A percentile compares a stretch with the other conserved stretches of the same genome.
Evolutionary conservation across 768 basidiomycete genomes (phyloP).

Genomic region (Lactifluus volemus): DNA sequence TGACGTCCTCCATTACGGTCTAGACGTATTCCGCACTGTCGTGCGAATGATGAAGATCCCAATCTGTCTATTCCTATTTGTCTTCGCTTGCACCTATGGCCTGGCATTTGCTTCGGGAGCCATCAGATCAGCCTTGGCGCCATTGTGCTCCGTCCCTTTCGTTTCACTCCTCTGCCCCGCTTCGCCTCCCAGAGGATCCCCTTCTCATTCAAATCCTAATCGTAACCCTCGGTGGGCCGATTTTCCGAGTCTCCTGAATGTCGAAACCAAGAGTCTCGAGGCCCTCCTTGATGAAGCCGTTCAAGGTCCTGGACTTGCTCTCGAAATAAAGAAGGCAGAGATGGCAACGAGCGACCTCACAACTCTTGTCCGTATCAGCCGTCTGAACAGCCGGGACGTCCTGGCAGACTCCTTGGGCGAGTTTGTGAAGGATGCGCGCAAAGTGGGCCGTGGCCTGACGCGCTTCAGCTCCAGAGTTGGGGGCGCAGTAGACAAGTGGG

Average conservation of each 20-base stretch:
- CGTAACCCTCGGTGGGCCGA: constrained; percentile 40
- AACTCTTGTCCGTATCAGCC: constrained; percentile 52
- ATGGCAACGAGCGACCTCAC: constrained; percentile 67
- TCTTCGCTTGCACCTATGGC: constrained; percentile 43
- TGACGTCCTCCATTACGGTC: constrained; percentile 28
- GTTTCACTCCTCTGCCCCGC: constrained; percentile 39
- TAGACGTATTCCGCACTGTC: constrained; percentile 41
- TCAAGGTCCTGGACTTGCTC: constrained; percentile 49
- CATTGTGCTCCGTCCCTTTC: constrained; percentile 55
- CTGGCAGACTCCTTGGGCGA: constrained; percentile 42
- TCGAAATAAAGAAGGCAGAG: constrained; percentile 68
- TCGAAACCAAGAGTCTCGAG: constrained; percentile 55
- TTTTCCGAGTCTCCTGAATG: constrained; percentile 50
- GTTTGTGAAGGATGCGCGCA: constrained; percentile 56
- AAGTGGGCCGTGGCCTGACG: constrained; percentile 49
- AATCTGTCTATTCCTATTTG: constrained; percentile 42
- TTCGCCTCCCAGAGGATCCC: constrained; percentile 12
- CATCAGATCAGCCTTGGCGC: constrained; percentile 41
- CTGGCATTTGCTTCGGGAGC: constrained; percentile 33
- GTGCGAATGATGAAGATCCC: constrained; percentile 47
- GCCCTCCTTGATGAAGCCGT: constrained; percentile 51
- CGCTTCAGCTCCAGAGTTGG: constrained; percentile 58
- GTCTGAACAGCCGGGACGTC: constrained; percentile 49
- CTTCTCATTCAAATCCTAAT: not conserved
- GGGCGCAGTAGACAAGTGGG: constrained; percentile 67